Evolutionary conservation across 2,329 filamentous ascomycete species (phyloP).

Genomic region (Trichoderma brevicompactum): DNA sequence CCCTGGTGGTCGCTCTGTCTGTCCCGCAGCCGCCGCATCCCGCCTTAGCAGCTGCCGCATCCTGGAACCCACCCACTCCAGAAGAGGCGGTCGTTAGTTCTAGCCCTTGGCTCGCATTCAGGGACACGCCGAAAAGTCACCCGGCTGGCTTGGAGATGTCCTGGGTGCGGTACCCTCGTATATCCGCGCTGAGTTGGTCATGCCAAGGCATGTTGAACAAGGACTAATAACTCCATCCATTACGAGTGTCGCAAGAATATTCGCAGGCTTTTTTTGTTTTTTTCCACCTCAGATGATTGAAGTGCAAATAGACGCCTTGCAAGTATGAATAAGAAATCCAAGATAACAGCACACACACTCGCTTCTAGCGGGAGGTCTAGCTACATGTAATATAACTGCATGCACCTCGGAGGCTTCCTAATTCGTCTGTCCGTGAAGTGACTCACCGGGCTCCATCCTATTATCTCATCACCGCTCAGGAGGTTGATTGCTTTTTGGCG

Average conservation of each 20-base stretch:
- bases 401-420: constrained; percentile 8
- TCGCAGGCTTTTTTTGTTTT: background rate
- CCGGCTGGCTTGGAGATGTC: background rate
- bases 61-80: no score
- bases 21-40: no score
- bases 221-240: background rate
- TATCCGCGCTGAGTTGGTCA: background rate
- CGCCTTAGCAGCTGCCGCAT: no score
- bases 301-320: background rate
- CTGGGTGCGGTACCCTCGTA: constrained; percentile 12
- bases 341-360: constrained; percentile 4
- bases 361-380: constrained; percentile 8
- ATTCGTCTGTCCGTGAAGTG: constrained; percentile 7
- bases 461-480: background rate
- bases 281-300: background rate
- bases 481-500: background rate
- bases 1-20: no score
- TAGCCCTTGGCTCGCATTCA: background rate
- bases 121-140: background rate
- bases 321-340: background rate
- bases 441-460: constrained; percentile 1
- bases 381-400: constrained; percentile 5
- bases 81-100: background rate
- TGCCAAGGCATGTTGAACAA: background rate
- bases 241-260: background rate